Conservation (phyloP, 2,329 filamentous ascomycete species). For the Epichloe coenophiala region DNA sequence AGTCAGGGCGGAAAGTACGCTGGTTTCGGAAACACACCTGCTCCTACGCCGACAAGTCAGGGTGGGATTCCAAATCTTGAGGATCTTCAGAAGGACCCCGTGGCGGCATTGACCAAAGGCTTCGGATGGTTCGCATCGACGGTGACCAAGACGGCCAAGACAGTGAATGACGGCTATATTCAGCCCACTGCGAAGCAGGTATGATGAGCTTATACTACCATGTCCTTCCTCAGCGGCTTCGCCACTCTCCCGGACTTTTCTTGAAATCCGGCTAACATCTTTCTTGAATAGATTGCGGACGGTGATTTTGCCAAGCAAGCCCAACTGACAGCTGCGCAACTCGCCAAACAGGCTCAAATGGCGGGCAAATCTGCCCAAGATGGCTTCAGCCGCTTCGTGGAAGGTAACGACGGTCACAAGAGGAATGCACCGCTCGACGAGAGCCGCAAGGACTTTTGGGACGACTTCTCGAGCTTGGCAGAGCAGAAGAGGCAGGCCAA, state of each 20-base stretch:
- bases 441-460: slow-evolving; percentile 81
- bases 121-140: slow-evolving; percentile 89
- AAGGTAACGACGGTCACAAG: slow-evolving; percentile 43
- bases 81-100: slow-evolving; percentile 81
- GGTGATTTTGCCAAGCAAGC: slow-evolving; percentile 62
- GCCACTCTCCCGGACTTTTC: background rate
- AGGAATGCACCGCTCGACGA: slow-evolving; percentile 34
- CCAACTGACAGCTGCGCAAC: slow-evolving; percentile 48
- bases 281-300: slow-evolving; percentile 51
- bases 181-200: slow-evolving; percentile 61
- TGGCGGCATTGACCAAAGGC: slow-evolving; percentile 78
- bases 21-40: slow-evolving; percentile 74
- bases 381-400: slow-evolving; percentile 75
- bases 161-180: slow-evolving; percentile 80
- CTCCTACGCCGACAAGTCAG: slow-evolving; percentile 30
- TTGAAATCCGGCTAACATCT: background rate
- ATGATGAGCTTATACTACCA: slow-evolving; percentile 1
- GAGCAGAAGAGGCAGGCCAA: slow-evolving; percentile 35
- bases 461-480: slow-evolving; percentile 65
- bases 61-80: slow-evolving; percentile 55
- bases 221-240: background rate
- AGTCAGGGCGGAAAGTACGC: slow-evolving; percentile 85
- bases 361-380: slow-evolving; percentile 66
- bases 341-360: slow-evolving; percentile 51
- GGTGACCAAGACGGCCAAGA: slow-evolving; percentile 82